A percentile compares a stretch with the other conserved stretches of the same genome.
These are phyloP conservation scores for Pleurotus platypus DNA, from an alignment of 768 basidiomycete genomes.

Conservation along the genomic window DNA sequence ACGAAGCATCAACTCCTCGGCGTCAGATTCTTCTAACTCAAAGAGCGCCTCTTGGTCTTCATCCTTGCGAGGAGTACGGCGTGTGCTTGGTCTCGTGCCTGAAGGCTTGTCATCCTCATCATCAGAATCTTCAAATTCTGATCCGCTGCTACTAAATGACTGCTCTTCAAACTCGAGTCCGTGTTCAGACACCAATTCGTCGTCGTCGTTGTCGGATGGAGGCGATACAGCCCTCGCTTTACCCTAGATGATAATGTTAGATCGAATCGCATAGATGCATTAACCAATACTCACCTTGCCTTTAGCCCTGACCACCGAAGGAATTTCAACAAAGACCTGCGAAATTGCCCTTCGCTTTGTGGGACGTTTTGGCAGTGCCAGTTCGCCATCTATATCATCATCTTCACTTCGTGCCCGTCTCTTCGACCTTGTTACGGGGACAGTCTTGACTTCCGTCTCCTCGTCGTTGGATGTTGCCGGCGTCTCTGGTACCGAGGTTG, in stretches of 20 bases:
- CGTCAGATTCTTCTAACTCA: slow-evolving; percentile 23
- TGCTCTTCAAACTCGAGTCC: slow-evolving; percentile 37
- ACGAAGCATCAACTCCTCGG: slow-evolving; percentile 52
- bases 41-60: slow-evolving; percentile 30
- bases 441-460: slow-evolving; percentile 11
- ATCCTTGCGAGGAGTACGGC: slow-evolving; percentile 16
- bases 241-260: background rate
- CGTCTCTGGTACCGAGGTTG: slow-evolving; percentile 44
- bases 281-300: slow-evolving; percentile 30
- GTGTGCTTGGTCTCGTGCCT: background rate
- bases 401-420: slow-evolving; percentile 13
- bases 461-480: slow-evolving; percentile 52
- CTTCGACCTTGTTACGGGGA: slow-evolving; percentile 4
- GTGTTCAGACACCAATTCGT: slow-evolving; percentile 26
- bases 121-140: slow-evolving; percentile 51
- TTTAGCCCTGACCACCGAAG: slow-evolving; percentile 21
- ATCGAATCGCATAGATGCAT: no score
- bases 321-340: slow-evolving; percentile 31
- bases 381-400: slow-evolving; percentile 15
- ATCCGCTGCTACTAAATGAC: slow-evolving; percentile 46
- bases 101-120: slow-evolving; percentile 13
- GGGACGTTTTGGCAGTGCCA: background rate
- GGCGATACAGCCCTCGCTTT: slow-evolving; percentile 21
- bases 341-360: slow-evolving; percentile 31
- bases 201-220: slow-evolving; percentile 28